Base-by-base conservation (phyloP, 768 basidiomycete species). In the Suillus cothurnatus region DNA sequence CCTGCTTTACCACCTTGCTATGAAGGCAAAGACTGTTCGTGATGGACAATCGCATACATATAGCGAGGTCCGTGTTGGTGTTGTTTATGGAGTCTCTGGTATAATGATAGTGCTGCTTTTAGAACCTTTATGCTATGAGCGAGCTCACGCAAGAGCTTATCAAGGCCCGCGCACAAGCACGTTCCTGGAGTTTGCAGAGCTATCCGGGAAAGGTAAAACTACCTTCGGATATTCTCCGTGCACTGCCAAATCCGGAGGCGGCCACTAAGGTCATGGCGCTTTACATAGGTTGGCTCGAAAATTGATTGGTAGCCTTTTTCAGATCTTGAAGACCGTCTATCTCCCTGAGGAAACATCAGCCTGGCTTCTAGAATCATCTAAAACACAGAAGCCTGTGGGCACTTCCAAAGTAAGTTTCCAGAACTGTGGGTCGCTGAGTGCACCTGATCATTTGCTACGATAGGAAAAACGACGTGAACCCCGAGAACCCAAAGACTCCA, bases 71-170 rank as follows among this genome's bases (percentile, higher is more conserved):
- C 52, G 79, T 65, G n/a, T 14, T n/a, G 6, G 64, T 62, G 53
- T 39, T 64, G 7, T 26, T 17, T 31, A 21, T 55, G 19, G 23
- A 28, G n/a, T 4, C 9, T 26, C 19, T 26, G 12, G 11, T 45
- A 11, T 43, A 64, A 14, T 38, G 52, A 39, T 31, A 39, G 15
- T 38, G 28, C 43, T 6, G 55, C 28, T 50, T 38, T 38, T 69
- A 97, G 96, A 92, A 94, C 74, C 81, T 99, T 47, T 99, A 97
- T 72, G 83, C 88, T 11, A 81, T 94, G 64, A 88, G 92, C 68
- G 97, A 99, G 70, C 82, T 99, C 9, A 90, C 97, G 0, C 94
- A 97, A 76, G 87, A 93, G 69, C 79, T 97, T 39, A 90, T 98
- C 76, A 91, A 89, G 71, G 78, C 82, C 1, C 84, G 86, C n/a